Evolutionary conservation across 2,329 filamentous ascomycete genomes (phyloP).

Genomic region (Neonectria punicea): DNA sequence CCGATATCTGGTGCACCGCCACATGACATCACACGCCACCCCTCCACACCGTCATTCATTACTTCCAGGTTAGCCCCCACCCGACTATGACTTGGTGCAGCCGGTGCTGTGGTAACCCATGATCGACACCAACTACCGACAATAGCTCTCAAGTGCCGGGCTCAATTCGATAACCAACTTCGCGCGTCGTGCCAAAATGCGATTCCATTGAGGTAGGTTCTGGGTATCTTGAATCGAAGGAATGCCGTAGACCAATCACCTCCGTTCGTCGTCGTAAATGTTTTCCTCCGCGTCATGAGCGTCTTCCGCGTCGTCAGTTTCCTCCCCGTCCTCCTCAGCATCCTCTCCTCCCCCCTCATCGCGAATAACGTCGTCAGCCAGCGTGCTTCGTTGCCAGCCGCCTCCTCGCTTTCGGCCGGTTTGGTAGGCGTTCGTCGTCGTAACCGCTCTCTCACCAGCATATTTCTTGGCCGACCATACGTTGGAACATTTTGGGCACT

Average conservation of each 20-base stretch:
- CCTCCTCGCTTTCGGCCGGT: constrained; percentile 52
- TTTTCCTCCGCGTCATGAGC: constrained; percentile 20
- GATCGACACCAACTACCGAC: constrained; percentile 36
- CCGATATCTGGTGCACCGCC: constrained; percentile 43
- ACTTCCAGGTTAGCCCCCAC: constrained; percentile 15
- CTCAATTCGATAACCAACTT: constrained; percentile 14
- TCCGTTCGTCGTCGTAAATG: constrained; percentile 21
- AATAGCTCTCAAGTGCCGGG: constrained; percentile 1
- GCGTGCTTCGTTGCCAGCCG: constrained; percentile 45
- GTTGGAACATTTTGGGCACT: constrained; percentile 71
- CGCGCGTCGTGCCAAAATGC: constrained; percentile 6
- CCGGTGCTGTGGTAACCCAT: constrained; percentile 10
- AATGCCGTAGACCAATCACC: neutral
- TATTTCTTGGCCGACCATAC: constrained; percentile 62
- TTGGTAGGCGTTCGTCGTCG: constrained; percentile 62
- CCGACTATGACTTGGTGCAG: neutral
- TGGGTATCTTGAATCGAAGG: constrained; percentile 38
- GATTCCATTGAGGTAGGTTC: constrained; percentile 22
- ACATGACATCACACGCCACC: constrained; percentile 38
- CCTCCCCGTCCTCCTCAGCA: constrained; percentile 39
- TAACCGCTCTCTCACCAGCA: constrained; percentile 68
- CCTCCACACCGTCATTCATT: constrained; percentile 1
- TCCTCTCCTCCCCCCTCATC: constrained; percentile 42
- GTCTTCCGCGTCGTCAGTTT: constrained; percentile 21
- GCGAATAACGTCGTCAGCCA: constrained; percentile 49